Percentiles rank a stretch among this genome's conserved stretches.
Conservation (phyloP, 495 filamentous ascomycete species). For the Xylaria venustula region DNA sequence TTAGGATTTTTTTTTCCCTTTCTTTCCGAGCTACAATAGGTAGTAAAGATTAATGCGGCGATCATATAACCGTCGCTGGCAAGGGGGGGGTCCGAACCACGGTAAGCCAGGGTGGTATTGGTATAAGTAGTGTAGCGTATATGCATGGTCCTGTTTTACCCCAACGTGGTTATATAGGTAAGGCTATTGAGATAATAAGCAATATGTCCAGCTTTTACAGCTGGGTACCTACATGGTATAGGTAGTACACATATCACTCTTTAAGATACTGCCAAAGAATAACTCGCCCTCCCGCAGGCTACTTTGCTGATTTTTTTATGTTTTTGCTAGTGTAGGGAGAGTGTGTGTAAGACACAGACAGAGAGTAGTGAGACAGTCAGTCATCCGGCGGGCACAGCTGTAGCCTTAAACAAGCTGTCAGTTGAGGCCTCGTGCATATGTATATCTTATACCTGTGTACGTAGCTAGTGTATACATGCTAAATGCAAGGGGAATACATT, state of each 20-base stretch:
- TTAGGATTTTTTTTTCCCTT: no score
- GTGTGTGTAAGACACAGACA: neutral
- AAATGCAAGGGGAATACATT: neutral
- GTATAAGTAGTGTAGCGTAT: neutral
- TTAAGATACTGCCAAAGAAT: no score
- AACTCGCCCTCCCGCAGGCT: neutral
- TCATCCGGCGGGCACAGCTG: neutral
- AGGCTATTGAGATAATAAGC: conserved; percentile 9
- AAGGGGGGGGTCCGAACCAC: neutral
- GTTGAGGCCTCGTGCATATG: neutral
- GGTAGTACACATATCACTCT: no score
- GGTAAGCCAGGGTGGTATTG: neutral
- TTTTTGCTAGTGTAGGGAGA: neutral
- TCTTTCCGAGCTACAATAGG: no score
- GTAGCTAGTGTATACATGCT: neutral
- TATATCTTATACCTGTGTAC: neutral
- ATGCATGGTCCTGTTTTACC: neutral
- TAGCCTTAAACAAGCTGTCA: neutral
- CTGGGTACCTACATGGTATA: neutral
- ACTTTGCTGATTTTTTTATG: neutral
- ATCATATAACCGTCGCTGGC: neutral
- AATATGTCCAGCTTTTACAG: neutral
- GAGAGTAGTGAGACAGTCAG: no score
- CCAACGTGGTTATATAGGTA: conserved; percentile 13
- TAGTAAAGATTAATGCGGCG: neutral